phyloP scores from a whole-genome alignment of 352 stramenopile genomes.

The Phytopythium kandeliae region DNA sequence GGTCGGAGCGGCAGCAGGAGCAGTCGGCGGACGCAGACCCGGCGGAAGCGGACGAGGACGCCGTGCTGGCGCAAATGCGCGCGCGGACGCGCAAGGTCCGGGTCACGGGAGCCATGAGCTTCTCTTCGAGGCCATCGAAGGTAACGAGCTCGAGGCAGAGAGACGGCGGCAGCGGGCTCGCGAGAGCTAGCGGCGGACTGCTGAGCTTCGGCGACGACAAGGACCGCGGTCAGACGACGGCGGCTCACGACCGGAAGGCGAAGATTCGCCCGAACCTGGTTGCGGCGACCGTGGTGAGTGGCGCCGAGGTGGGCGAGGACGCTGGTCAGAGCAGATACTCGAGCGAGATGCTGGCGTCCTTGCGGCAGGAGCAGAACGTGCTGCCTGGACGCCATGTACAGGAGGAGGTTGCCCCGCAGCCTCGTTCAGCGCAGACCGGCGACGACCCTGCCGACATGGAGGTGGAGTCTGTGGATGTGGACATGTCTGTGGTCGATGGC shows the following conservation, averaged over 20 bases:
- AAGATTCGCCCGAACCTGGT: conserved; percentile 70
- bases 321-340: conserved; percentile 30
- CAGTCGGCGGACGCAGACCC: neutral
- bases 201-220: conserved; percentile 55
- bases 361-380: conserved; percentile 69
- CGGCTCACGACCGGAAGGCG: conserved; percentile 16
- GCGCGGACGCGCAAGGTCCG: conserved; percentile 26
- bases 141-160: neutral
- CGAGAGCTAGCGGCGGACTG: conserved; percentile 10
- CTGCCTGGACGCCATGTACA: conserved; percentile 8
- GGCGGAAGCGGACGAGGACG: conserved; percentile 10
- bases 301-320: conserved; percentile 16
- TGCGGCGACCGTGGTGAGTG: conserved; percentile 11
- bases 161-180: neutral
- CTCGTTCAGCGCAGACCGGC: neutral
- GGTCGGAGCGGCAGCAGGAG: neutral
- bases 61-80: conserved; percentile 23
- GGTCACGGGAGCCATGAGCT: conserved; percentile 24
- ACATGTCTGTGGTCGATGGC: conserved; percentile 7
- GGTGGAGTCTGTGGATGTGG: conserved; percentile 29
- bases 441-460: conserved; percentile 1
- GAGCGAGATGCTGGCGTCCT: conserved; percentile 41
- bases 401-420: conserved; percentile 2
- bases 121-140: conserved; percentile 28
- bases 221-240: neutral